phyloP scores from a whole-genome alignment of 2,329 filamentous ascomycete species.

The Penicillium frequentans region DNA sequence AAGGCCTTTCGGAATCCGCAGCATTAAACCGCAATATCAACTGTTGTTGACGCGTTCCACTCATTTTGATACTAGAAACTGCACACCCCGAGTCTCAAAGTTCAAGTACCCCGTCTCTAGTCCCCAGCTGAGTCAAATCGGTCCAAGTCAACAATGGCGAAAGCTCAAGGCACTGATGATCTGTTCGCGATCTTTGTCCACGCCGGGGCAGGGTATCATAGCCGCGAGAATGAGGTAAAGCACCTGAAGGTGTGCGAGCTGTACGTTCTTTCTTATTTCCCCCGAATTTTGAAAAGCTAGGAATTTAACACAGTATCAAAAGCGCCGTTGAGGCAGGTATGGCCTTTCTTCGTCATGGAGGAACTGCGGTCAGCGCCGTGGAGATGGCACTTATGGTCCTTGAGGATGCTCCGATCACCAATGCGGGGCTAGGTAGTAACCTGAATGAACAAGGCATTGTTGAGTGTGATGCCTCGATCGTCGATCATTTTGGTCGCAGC shows the following conservation, averaged over 20 bases:
- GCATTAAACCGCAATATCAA: background rate
- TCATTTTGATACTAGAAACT: background rate
- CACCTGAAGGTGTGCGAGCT: slow-evolving; percentile 86
- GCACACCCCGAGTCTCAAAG: background rate
- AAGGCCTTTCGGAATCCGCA: background rate
- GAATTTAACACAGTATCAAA: background rate
- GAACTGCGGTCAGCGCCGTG: slow-evolving; percentile 80
- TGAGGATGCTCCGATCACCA: slow-evolving; percentile 94
- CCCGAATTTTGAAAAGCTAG: background rate
- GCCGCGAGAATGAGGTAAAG: slow-evolving; percentile 75
- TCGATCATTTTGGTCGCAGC: slow-evolving; percentile 87
- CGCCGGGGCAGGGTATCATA: slow-evolving; percentile 93
- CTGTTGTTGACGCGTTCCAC: background rate
- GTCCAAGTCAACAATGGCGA: background rate
- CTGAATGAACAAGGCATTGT: slow-evolving; percentile 85
- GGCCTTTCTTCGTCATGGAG: slow-evolving; percentile 74
- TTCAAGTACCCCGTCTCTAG: background rate
- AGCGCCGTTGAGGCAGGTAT: slow-evolving; percentile 85
- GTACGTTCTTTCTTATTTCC: slow-evolving; percentile 56
- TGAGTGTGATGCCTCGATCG: slow-evolving; percentile 90
- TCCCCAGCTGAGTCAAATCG: too few species aligned
- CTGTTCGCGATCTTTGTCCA: slow-evolving; percentile 87
- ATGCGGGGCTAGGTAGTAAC: slow-evolving; percentile 95
- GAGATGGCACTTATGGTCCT: slow-evolving; percentile 84
- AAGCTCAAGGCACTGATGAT: slow-evolving; percentile 35